phyloP scores from a whole-genome alignment of 371 early-diverging fungal genomes.

The Zancudomyces culisetae region DNA sequence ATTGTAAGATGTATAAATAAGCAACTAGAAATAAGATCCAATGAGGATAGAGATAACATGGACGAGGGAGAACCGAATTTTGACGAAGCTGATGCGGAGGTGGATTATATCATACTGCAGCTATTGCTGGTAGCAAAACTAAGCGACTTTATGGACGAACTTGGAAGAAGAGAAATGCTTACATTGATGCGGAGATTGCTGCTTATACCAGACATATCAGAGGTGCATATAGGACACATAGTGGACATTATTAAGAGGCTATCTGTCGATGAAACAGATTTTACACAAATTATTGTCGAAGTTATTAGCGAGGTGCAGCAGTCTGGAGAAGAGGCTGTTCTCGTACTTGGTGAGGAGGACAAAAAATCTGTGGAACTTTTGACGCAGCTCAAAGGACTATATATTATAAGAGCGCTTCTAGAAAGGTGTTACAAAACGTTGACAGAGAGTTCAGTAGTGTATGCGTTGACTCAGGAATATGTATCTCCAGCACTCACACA shows the following conservation, averaged over 20 bases:
- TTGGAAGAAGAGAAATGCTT: slow-evolving; percentile 62
- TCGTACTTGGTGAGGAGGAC: slow-evolving; percentile 11
- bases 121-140: slow-evolving; percentile 48
- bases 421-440: slow-evolving; percentile 40
- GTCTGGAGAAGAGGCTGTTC: slow-evolving; percentile 10
- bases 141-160: slow-evolving; percentile 74
- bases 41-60: slow-evolving; percentile 23
- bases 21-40: slow-evolving; percentile 1
- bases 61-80: slow-evolving; percentile 19
- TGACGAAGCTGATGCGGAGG: slow-evolving; percentile 35
- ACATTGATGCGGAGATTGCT: slow-evolving; percentile 51
- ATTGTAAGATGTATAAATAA: slow-evolving; percentile 47
- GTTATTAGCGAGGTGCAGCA: slow-evolving; percentile 43
- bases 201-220: slow-evolving; percentile 42
- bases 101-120: slow-evolving; percentile 58
- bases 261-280: slow-evolving; percentile 65
- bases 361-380: slow-evolving; percentile 29
- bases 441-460: slow-evolving; percentile 51
- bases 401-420: slow-evolving; percentile 47
- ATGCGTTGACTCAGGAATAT: slow-evolving; percentile 55
- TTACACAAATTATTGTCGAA: slow-evolving; percentile 61
- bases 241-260: slow-evolving; percentile 50
- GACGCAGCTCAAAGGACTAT: slow-evolving; percentile 45
- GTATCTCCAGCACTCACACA: slow-evolving; percentile 61
- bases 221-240: slow-evolving; percentile 44